phyloP scores from a whole-genome alignment of 345 rosid genomes.

The Ricinus communis region DNA sequence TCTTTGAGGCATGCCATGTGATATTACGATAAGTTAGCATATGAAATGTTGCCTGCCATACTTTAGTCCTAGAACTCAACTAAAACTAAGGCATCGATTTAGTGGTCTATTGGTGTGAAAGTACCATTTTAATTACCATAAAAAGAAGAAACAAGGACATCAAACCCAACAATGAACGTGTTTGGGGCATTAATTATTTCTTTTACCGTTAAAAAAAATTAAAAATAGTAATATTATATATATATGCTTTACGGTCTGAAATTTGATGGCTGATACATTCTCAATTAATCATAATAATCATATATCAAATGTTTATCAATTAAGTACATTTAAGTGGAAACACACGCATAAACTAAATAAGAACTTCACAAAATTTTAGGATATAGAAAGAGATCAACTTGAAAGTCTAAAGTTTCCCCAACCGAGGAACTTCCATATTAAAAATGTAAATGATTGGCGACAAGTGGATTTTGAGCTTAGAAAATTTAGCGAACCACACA shows the following conservation, averaged over 20 bases:
- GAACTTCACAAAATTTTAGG: not conserved
- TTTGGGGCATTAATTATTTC: not conserved
- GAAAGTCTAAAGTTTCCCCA: constrained; percentile 5
- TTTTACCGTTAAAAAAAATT: too few species aligned
- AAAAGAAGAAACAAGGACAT: not conserved
- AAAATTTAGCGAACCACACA: not conserved
- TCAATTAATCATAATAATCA: too few species aligned
- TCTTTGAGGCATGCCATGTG: not conserved
- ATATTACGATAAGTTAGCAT: not conserved
- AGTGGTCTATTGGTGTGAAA: not conserved
- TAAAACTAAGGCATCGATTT: not conserved
- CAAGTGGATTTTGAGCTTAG: not conserved
- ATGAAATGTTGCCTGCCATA: not conserved
- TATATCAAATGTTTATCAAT: too few species aligned
- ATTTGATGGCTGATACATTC: too few species aligned
- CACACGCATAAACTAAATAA: too few species aligned
- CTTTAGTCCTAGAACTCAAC: not conserved
- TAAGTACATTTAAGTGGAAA: too few species aligned
- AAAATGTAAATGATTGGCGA: not conserved
- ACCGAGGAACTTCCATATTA: constrained; percentile 5
- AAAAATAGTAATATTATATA: too few species aligned
- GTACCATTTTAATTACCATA: not conserved
- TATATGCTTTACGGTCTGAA: too few species aligned
- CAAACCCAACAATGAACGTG: not conserved
- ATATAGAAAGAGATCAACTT: not conserved